These are phyloP conservation scores for Hyphopichia fennica DNA, from an alignment of 1,139 yeast species.

Conservation along the genomic window DNA sequence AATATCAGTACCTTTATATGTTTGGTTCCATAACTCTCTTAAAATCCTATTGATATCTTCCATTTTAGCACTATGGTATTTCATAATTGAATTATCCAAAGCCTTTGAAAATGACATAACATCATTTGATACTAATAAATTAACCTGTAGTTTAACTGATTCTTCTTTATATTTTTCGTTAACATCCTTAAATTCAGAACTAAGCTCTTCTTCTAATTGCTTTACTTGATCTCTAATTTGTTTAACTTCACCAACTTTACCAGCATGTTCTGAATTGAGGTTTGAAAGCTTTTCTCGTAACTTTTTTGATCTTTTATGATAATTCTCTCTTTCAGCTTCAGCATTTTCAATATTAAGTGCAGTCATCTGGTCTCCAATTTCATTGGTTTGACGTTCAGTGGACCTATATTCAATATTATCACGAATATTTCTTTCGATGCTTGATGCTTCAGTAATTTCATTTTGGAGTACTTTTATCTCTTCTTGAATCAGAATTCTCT, in stretches of 20 bases:
- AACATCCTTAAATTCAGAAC: constrained; percentile 69
- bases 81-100: constrained; percentile 90
- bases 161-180: constrained; percentile 65
- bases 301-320: constrained; percentile 55
- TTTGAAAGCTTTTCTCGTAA: constrained; percentile 57
- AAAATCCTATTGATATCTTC: constrained; percentile 84
- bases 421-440: constrained; percentile 35
- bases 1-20: constrained; percentile 94
- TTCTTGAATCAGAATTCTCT: constrained; percentile 5
- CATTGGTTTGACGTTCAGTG: constrained; percentile 26
- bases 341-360: constrained; percentile 58
- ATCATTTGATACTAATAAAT: constrained; percentile 79
- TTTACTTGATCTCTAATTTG: constrained; percentile 77
- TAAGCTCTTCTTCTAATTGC: constrained; percentile 56
- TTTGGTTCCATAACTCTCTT: constrained; percentile 89
- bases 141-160: constrained; percentile 76
- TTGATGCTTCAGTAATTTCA: constrained; percentile 35
- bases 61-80: constrained; percentile 89
- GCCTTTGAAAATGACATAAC: constrained; percentile 81
- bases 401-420: constrained; percentile 42
- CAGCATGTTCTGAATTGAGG: constrained; percentile 69
- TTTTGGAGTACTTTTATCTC: constrained; percentile 25
- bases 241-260: constrained; percentile 79
- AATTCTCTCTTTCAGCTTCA: constrained; percentile 59
- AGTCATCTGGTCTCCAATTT: constrained; percentile 26